A percentile compares a stretch with the other conserved stretches of the same genome.
Conservation (phyloP, 163 green algal species). For the Scenedesmus sp. region DNA sequence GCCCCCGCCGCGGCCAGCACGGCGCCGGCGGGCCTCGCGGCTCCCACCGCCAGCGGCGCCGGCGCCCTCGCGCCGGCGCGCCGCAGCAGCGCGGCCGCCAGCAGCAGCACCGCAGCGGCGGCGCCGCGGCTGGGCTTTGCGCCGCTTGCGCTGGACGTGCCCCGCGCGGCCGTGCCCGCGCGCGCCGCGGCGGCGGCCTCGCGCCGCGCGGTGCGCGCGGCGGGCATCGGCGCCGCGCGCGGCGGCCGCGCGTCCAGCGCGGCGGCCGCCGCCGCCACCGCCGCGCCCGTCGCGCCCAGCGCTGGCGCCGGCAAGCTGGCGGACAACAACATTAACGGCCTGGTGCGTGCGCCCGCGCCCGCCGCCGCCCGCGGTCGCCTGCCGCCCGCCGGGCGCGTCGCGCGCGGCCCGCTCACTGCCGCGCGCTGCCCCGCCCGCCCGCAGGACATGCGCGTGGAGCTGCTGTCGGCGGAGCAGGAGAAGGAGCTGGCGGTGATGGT, state of each 20-base stretch:
- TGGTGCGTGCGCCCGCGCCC: slow-evolving; percentile 5
- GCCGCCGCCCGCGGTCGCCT: not conserved
- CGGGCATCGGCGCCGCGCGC: no score
- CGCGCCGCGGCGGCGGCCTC: not conserved
- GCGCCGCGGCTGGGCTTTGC: no score
- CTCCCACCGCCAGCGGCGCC: not conserved
- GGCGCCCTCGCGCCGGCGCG: not conserved
- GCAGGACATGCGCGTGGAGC: slow-evolving; percentile 34
- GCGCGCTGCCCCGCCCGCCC: not conserved
- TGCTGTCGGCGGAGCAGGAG: slow-evolving; percentile 78
- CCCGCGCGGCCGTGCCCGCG: not conserved
- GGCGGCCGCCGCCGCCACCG: not conserved
- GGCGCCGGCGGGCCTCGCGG: not conserved
- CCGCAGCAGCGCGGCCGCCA: not conserved
- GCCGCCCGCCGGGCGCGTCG: not conserved
- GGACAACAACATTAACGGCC: slow-evolving; percentile 35
- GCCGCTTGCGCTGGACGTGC: not conserved
- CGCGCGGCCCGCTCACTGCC: not conserved
- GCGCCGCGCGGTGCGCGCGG: not conserved
- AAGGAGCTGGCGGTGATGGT: slow-evolving; percentile 68
- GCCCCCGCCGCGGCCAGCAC: not conserved
- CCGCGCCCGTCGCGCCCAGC: not conserved
- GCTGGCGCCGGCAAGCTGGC: slow-evolving; percentile 26
- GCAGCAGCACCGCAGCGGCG: not conserved
- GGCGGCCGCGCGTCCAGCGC: not conserved